phyloP scores from a whole-genome alignment of 2,329 filamentous ascomycete genomes.

The Annulohypoxylon truncatum region DNA sequence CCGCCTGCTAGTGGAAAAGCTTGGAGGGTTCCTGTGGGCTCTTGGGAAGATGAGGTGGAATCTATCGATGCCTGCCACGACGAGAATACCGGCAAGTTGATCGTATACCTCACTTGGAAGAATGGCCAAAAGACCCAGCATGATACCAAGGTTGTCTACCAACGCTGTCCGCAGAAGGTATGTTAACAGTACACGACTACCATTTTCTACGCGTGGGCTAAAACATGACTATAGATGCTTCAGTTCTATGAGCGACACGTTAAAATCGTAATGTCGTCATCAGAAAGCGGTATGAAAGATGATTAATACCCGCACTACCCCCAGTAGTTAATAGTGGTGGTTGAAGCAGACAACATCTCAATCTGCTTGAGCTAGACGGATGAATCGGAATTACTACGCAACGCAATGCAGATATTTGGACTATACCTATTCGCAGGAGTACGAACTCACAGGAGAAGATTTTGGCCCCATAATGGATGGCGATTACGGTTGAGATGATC shows the following conservation, averaged over 20 bases:
- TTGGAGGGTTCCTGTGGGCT: constrained; percentile 77
- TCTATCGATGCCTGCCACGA: constrained; percentile 80
- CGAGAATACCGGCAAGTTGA: constrained; percentile 66
- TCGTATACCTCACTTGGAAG: constrained; percentile 80
- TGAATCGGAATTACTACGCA: not conserved
- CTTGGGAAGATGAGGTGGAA: constrained; percentile 80
- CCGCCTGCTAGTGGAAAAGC: constrained; percentile 59
- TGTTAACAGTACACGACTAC: constrained; percentile 28
- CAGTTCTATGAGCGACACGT: constrained; percentile 70
- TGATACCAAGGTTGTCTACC: constrained; percentile 73
- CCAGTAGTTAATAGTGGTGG: not conserved
- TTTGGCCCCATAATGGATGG: not conserved
- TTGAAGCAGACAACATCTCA: not conserved
- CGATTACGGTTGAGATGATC: not conserved
- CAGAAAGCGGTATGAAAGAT: constrained; percentile 33
- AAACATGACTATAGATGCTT: constrained; percentile 60
- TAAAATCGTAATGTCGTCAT: constrained; percentile 59
- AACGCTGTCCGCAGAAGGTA: constrained; percentile 83
- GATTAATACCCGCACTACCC: not conserved
- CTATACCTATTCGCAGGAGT: not conserved
- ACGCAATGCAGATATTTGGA: not conserved
- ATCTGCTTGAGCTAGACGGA: not conserved
- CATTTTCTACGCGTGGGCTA: not conserved
- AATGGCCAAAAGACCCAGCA: constrained; percentile 80
- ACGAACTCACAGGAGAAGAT: not conserved